Conservation (phyloP, 768 basidiomycete species). For the Lentinula lateritia region DNA sequence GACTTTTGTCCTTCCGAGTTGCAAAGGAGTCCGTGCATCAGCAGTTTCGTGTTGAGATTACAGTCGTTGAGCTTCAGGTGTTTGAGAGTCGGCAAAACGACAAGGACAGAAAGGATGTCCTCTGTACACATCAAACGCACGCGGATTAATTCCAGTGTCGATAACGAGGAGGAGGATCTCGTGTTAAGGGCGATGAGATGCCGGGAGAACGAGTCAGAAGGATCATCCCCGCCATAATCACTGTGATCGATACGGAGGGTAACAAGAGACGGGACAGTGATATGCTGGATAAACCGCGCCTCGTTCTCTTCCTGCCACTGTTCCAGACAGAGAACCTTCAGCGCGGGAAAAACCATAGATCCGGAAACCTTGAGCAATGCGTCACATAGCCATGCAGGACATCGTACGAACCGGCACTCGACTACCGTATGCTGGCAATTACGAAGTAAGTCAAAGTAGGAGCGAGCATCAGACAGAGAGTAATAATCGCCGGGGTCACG, state of each 20-base stretch:
- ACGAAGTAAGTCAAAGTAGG: not conserved
- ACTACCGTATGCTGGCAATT: not conserved
- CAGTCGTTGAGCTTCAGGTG: not conserved
- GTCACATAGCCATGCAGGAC: not conserved
- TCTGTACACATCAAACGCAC: not conserved
- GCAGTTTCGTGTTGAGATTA: not conserved
- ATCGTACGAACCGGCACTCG: not conserved
- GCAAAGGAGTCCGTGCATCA: not conserved
- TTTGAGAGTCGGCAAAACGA: not conserved
- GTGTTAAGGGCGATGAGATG: not conserved
- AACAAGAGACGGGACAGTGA: not conserved
- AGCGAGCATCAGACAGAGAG: not conserved
- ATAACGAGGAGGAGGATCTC: not conserved
- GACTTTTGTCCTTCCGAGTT: not conserved
- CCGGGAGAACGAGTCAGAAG: not conserved
- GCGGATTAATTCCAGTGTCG: not conserved
- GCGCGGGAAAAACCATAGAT: not conserved
- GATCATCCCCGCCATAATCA: not conserved
- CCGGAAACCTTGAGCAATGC: not conserved
- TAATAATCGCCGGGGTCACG: not conserved
- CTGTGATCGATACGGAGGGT: constrained; percentile 1
- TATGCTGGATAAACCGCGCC: not conserved
- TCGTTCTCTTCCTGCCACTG: not conserved
- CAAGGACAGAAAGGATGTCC: not conserved
- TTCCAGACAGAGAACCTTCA: not conserved